Conservation (phyloP, 805 yeast genomes). For the Wickerhamia fluorescens region DNA sequence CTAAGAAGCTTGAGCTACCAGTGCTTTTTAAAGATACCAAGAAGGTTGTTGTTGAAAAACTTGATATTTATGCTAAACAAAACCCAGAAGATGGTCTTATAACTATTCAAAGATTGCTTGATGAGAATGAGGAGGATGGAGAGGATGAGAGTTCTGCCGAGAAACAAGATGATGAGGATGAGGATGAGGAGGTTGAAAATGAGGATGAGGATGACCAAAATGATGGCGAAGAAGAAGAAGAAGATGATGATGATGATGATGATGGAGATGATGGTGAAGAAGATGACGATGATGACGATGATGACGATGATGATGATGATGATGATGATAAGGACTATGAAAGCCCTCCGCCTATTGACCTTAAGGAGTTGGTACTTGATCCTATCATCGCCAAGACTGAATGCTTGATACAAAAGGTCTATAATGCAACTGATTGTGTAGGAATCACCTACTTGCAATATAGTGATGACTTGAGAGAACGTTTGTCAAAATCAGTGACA, state of each 20-base stretch:
- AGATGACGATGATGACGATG: conserved; percentile 13
- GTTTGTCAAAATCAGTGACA: conserved; percentile 29
- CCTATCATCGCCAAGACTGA: conserved; percentile 29
- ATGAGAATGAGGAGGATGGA: conserved; percentile 15
- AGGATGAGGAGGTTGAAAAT: conserved; percentile 4
- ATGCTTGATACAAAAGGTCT: conserved; percentile 14
- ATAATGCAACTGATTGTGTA: conserved; percentile 26
- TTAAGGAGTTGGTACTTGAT: conserved; percentile 32
- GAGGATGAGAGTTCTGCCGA: conserved; percentile 13
- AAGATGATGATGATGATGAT: conserved; percentile 9
- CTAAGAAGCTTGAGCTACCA: conserved; percentile 28
- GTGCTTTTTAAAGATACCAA: conserved; percentile 35
- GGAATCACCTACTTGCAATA: conserved; percentile 30
- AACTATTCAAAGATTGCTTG: conserved; percentile 11
- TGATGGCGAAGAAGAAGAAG: conserved; percentile 7
- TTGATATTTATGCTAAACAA: conserved; percentile 21
- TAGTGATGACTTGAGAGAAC: conserved; percentile 33
- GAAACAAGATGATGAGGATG: conserved; percentile 9
- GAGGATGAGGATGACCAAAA: conserved; percentile 7
- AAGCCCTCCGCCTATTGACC: conserved; percentile 33
- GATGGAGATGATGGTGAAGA: conserved; percentile 17
- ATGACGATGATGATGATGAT: conserved; percentile 27
- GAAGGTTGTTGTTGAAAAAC: conserved; percentile 32
- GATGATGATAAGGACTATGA: conserved; percentile 29
- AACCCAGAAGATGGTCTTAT: conserved; percentile 19